Base-by-base conservation (phyloP, 257 asterid genomes). In the Voacanga thouarsii region DNA sequence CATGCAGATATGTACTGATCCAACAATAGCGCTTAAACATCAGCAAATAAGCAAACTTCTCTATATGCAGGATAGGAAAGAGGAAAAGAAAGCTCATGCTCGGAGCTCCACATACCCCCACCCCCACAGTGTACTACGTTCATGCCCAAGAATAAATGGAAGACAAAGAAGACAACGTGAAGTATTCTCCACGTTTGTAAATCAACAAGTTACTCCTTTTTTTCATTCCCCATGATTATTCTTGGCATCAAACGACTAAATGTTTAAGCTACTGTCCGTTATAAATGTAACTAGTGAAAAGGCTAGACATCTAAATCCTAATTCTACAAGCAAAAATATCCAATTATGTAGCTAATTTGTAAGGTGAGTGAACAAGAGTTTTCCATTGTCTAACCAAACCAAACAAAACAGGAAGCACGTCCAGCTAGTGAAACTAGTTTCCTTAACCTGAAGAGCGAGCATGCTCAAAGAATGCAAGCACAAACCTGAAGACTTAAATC, bases 401-500 rank as follows among this genome's bases (percentile, higher is more conserved):
- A 51, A 79, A 43, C 37, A 6, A 18, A 21, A 49, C 7, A 72
- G 59, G 75, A 14, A 51, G 28, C 66, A 63, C 2, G 23, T 0
- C 51, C 4, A 53, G 51, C 55, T 15, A 23, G 19, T 26, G 12
- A 8, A 45, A 26, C 9, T 18, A n/a, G 21, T 73, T 39, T 19
- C 4, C 60, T 53, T 57, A 18, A 53, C 26, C 26, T 16, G 71
- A 30, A 64, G n/a, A 3, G 19, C 39, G 45, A 8, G 24, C 19
- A 26, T 5, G 19, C 71, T 4, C 71, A 21, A 7, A 33, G 71
- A 66, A 37, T 2, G 21, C 26, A 66, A 74, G 18, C 7, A 21
- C 59, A 60, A 41, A 96, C 99, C 97, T 96, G 98, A 77, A 93
- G 84, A 82, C 83, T 86, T 59, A 82, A 84, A 79, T 95, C 98